phyloP scores from a whole-genome alignment of 306 rosid genomes.

The Trifolium subterraneum region DNA sequence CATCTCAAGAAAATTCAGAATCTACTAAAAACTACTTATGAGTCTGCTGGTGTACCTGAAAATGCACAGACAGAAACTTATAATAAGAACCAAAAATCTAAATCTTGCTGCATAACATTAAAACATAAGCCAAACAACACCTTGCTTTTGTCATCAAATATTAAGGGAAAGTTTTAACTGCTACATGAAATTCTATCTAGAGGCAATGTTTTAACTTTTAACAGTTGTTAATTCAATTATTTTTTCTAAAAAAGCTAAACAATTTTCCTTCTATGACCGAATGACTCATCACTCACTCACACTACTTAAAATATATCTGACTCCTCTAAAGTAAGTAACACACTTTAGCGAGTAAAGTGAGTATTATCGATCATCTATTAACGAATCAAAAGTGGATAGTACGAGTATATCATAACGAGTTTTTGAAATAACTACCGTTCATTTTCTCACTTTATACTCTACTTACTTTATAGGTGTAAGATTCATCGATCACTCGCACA shows the following conservation, averaged over 20 bases:
- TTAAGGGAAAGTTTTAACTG: conserved; percentile 19
- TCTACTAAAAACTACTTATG: conserved; percentile 24
- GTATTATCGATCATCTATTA: neutral
- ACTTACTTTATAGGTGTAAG: neutral
- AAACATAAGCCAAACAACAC: neutral
- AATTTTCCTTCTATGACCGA: conserved; percentile 12
- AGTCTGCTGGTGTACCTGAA: conserved; percentile 44
- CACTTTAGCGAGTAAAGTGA: neutral
- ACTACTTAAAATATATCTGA: neutral
- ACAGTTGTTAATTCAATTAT: neutral
- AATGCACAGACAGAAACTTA: conserved; percentile 16
- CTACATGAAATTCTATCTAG: conserved; percentile 4
- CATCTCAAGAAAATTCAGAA: conserved; percentile 44
- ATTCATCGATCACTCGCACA: neutral
- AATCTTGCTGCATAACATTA: conserved; percentile 7
- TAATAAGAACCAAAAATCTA: neutral
- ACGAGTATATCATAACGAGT: neutral
- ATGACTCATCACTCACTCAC: conserved; percentile 11
- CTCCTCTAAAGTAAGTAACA: neutral
- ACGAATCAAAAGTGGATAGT: neutral
- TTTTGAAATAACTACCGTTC: neutral
- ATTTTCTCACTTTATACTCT: neutral
- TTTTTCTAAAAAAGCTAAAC: conserved; percentile 1
- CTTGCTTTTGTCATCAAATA: conserved; percentile 1
- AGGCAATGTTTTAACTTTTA: neutral